A percentile compares a stretch with the other conserved stretches of the same genome.
Evolutionary conservation across 345 rosid genomes (phyloP).

Genomic region (Abelmoschus esculentus): DNA sequence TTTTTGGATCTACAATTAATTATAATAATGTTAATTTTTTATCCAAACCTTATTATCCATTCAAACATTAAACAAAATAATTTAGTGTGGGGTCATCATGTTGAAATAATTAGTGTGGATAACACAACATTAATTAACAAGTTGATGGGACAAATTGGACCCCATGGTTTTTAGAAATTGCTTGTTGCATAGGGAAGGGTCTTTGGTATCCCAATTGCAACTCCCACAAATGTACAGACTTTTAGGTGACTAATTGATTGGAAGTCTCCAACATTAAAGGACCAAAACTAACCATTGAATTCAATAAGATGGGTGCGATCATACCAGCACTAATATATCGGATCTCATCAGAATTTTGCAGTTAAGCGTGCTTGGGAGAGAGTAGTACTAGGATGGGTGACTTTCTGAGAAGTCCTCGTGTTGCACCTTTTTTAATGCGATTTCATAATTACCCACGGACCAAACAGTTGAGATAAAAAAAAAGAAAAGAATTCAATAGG

Average conservation of each 20-base stretch:
- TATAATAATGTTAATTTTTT: too few species aligned
- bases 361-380: too few species aligned
- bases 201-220: not conserved
- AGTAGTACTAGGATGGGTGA: too few species aligned
- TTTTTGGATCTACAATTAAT: too few species aligned
- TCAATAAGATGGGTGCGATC: not conserved
- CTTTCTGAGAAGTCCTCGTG: too few species aligned
- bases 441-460: too few species aligned
- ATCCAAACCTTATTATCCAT: too few species aligned
- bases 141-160: not conserved
- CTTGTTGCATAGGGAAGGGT: not conserved
- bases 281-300: not conserved
- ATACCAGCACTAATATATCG: too few species aligned
- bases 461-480: too few species aligned
- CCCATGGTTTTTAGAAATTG: not conserved
- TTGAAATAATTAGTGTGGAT: not conserved
- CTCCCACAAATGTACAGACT: not conserved
- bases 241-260: slow-evolving; percentile 1
- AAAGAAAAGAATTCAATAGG: not conserved
- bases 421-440: too few species aligned
- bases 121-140: not conserved
- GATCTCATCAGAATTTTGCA: too few species aligned
- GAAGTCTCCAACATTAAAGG: not conserved
- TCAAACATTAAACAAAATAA: not conserved
- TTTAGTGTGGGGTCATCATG: not conserved